Conservation (phyloP, 495 filamentous ascomycete species). For the Aspergillus leporis region DNA sequence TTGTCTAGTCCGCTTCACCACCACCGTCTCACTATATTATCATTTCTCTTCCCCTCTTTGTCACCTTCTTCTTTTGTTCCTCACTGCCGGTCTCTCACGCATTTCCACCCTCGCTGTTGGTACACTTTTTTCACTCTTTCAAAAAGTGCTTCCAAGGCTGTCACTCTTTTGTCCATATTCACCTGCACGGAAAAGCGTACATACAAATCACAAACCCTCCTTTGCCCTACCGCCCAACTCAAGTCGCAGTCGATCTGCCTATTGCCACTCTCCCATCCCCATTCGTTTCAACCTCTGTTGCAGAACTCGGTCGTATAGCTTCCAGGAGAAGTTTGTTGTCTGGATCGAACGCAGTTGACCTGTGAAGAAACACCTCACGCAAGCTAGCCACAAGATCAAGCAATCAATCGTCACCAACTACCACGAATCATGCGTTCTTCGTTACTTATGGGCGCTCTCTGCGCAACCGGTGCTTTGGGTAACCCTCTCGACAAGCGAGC, state of each 20-base stretch:
- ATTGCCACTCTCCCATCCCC: constrained; percentile 12
- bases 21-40: constrained; percentile 23
- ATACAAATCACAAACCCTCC: neutral
- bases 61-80: constrained; percentile 22
- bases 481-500: constrained; percentile 57
- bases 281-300: constrained; percentile 3
- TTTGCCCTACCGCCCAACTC: constrained; percentile 9
- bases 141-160: constrained; percentile 38
- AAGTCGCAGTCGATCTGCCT: constrained; percentile 44
- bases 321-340: constrained; percentile 42
- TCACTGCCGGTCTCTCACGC: constrained; percentile 20
- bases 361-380: constrained; percentile 23
- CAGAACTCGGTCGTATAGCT: constrained; percentile 27
- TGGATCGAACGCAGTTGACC: constrained; percentile 31
- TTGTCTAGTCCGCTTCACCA: constrained; percentile 12
- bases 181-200: constrained; percentile 23
- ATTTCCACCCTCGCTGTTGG: constrained; percentile 12
- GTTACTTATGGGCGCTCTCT: constrained; percentile 58
- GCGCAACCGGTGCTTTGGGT: constrained; percentile 61
- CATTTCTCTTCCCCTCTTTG: constrained; percentile 29
- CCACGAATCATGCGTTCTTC: constrained; percentile 67
- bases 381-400: constrained; percentile 11
- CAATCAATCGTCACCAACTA: constrained; percentile 4
- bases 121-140: constrained; percentile 40
- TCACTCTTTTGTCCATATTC: constrained; percentile 38